Conservation (phyloP, 495 filamentous ascomycete species). For the Penicillium pulvis region DNA sequence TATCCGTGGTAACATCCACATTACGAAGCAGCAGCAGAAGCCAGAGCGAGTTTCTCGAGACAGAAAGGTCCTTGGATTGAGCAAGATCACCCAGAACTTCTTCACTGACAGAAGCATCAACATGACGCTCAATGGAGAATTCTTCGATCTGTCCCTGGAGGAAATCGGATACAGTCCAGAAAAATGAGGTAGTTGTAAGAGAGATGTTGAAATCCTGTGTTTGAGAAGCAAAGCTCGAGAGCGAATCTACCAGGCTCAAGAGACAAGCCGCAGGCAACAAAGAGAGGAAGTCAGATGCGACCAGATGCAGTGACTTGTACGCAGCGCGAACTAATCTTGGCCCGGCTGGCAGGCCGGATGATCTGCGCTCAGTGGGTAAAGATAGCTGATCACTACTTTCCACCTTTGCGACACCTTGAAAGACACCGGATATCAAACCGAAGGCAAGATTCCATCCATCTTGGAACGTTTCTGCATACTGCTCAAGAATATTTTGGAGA, state of each 20-base stretch:
- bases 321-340: constrained; percentile 76
- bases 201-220: constrained; percentile 94
- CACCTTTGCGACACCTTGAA: constrained; percentile 48
- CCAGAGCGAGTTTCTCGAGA: constrained; percentile 69
- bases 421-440: constrained; percentile 81
- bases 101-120: constrained; percentile 44
- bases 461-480: constrained; percentile 80
- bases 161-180: constrained; percentile 92
- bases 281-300: constrained; percentile 90
- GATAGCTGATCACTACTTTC: constrained; percentile 21
- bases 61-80: constrained; percentile 36
- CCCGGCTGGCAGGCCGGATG: constrained; percentile 55
- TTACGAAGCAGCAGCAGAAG: constrained; percentile 79
- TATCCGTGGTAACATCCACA: constrained; percentile 73
- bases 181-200: constrained; percentile 89
- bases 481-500: constrained; percentile 79
- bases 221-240: constrained; percentile 85
- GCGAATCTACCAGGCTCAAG: constrained; percentile 80
- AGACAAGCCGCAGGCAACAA: constrained; percentile 78
- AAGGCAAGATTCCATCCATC: constrained; percentile 86
- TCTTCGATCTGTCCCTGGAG: constrained; percentile 54
- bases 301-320: constrained; percentile 85
- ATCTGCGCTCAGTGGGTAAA: constrained; percentile 24
- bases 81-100: constrained; percentile 39
- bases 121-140: constrained; percentile 47